These are phyloP conservation scores for Coniochaeta sp. DNA, from an alignment of 2,329 filamentous ascomycete species.

Conservation along the genomic window DNA sequence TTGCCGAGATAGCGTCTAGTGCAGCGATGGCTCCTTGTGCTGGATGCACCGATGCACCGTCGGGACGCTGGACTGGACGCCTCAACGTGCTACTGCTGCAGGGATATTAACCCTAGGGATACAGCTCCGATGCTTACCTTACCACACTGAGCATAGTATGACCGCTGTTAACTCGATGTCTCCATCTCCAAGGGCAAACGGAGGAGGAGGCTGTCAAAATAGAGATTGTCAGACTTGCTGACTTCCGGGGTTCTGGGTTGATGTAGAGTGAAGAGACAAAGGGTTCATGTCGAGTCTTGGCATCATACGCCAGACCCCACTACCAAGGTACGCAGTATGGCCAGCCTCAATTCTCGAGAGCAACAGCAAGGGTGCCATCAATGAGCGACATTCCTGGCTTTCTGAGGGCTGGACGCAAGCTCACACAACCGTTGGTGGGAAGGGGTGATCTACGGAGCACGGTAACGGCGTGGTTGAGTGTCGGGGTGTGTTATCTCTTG, in stretches of 20 bases:
- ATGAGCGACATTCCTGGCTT: background rate
- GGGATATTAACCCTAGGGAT: background rate
- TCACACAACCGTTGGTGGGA: background rate
- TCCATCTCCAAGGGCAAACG: background rate
- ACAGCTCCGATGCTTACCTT: background rate
- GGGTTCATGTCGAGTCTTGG: background rate
- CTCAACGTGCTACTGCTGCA: background rate
- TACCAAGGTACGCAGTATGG: too few species aligned
- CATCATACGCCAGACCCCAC: background rate
- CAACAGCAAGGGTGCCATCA: background rate
- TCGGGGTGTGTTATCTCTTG: background rate
- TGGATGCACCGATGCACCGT: background rate
- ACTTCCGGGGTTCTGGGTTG: background rate
- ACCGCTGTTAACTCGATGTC: background rate
- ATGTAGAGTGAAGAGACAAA: background rate
- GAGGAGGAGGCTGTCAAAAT: background rate
- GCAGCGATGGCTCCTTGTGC: background rate
- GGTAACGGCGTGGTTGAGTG: constrained; percentile 3
- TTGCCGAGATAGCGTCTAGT: background rate
- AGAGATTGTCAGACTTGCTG: background rate
- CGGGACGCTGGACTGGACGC: background rate
- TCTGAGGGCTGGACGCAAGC: background rate
- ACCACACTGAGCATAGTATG: background rate
- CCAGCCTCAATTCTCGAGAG: background rate
- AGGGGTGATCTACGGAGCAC: background rate